Base-by-base conservation (phyloP, 2,329 filamentous ascomycete species). In the Trichoderma simmonsii region DNA sequence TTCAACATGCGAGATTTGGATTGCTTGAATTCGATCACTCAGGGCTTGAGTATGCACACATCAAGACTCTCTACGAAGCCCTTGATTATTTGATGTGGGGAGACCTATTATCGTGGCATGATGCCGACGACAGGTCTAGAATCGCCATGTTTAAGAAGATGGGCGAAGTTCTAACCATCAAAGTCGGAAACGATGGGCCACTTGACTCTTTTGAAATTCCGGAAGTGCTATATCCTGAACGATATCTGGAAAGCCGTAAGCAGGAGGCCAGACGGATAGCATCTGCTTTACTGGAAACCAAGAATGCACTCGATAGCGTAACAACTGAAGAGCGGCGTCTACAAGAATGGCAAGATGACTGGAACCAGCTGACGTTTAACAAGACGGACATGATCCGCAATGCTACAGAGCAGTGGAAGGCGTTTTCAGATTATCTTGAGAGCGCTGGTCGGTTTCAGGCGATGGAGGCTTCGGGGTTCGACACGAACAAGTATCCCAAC, bases 161-260 rank as follows among this genome's bases (percentile, higher is more conserved):
- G 72, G 85, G 85, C 4, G 86, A 88, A n/a, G 82, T 89, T 4
- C 75, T 89, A 28, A 82, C 83, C 8, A 80, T 89, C 48, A 83
- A 83, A 57, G 76, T 89, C 14, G 80, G 81, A 18, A 82, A 81
- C 3, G 79, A 82, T 4, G 84, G 83, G 2, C 80, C 84, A 5
- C 76, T 79, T 8, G 82, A 83, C 59, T 81, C 81, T 3, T 80
- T 88, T 56, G 85, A 88, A 4, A 84, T 89, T 39, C 87, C 87
- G 6, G 78, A 80, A 56, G 79, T 84, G 14, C 84, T 88, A 73
- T 89, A 87, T 74, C 84, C 86, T 1, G 87, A 89, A 77, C 84
- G 83, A n/a, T 89, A 89, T 71, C 77, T 87, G 66, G 79, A 81
- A 62, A 78, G 75, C 12, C 82, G 84, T 15, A 84, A 83, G 70